Percentiles rank a stretch among this genome's conserved stretches.
Evolutionary conservation across 331 rosid species (phyloP).

Genomic region (Dryas integrifolia): DNA sequence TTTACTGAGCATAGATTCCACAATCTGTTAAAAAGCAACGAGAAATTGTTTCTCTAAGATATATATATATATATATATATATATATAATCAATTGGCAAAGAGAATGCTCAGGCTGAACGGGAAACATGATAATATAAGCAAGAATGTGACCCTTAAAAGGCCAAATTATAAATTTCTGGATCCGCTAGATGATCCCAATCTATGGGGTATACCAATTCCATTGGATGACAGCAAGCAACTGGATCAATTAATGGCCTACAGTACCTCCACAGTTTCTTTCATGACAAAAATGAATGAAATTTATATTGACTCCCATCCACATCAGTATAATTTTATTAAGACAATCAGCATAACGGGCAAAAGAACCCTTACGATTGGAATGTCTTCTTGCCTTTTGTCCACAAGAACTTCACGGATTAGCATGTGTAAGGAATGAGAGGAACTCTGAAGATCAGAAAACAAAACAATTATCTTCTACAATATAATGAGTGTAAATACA

Average conservation of each 20-base stretch:
- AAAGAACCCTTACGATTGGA: slow-evolving; percentile 58
- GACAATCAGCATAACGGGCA: not conserved
- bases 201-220: not conserved
- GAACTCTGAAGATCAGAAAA: slow-evolving; percentile 50
- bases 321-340: not conserved
- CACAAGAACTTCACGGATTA: slow-evolving; percentile 59
- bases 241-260: not conserved
- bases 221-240: not conserved
- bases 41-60: slow-evolving; percentile 8
- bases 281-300: not conserved
- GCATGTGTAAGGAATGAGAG: slow-evolving; percentile 45
- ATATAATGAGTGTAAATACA: slow-evolving; percentile 1
- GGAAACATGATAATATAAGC: not conserved
- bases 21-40: slow-evolving; percentile 42
- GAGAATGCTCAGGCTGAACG: not conserved
- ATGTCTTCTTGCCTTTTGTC: slow-evolving; percentile 77
- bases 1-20: slow-evolving; percentile 70
- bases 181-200: not conserved
- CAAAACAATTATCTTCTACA: slow-evolving; percentile 9
- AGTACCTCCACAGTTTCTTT: not conserved
- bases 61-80: not conserved
- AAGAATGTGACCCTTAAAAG: not conserved
- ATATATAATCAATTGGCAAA: not conserved
- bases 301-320: not conserved
- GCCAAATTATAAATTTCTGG: not conserved